These are phyloP conservation scores for Hibiscus syriacus DNA, from an alignment of 345 rosid species.

Conservation along the genomic window DNA sequence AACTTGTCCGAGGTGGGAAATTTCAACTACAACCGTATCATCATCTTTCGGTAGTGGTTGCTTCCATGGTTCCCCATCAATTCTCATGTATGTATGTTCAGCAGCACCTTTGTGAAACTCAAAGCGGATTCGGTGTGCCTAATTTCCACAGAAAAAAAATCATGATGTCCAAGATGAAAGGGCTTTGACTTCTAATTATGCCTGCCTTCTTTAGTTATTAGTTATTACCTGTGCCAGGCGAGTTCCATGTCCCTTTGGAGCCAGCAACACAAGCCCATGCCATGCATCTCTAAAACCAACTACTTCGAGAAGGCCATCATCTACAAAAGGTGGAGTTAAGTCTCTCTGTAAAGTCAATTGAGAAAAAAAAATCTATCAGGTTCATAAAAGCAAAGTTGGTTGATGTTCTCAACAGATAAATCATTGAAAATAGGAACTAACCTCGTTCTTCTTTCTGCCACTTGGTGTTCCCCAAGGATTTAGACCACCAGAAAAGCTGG, in stretches of 20 bases:
- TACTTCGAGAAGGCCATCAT: conserved; percentile 70
- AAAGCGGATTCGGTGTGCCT: conserved; percentile 68
- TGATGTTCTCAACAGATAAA: neutral
- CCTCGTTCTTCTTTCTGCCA: conserved; percentile 39
- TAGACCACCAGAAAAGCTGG: conserved; percentile 90
- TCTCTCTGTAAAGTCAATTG: conserved; percentile 41
- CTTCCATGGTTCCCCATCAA: conserved; percentile 95
- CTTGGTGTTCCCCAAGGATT: conserved; percentile 90
- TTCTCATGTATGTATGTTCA: conserved; percentile 73
- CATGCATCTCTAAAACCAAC: conserved; percentile 97
- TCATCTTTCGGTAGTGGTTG: conserved; percentile 67
- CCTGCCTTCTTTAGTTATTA: neutral
- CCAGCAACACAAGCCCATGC: conserved; percentile 77
- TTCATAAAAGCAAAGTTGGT: neutral
- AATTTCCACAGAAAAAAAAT: neutral
- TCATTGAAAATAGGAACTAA: conserved; percentile 16
- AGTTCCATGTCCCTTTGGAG: conserved; percentile 89
- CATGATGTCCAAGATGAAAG: conserved; percentile 17
- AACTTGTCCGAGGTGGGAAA: conserved; percentile 82
- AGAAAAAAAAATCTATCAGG: conserved; percentile 5
- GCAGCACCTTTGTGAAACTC: conserved; percentile 75
- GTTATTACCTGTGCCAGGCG: conserved; percentile 74
- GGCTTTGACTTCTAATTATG: neutral
- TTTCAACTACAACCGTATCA: conserved; percentile 72
- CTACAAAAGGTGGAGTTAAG: conserved; percentile 69